Base-by-base conservation (phyloP, 169 alveolate species). In the Cardiosporidium cionae region DNA sequence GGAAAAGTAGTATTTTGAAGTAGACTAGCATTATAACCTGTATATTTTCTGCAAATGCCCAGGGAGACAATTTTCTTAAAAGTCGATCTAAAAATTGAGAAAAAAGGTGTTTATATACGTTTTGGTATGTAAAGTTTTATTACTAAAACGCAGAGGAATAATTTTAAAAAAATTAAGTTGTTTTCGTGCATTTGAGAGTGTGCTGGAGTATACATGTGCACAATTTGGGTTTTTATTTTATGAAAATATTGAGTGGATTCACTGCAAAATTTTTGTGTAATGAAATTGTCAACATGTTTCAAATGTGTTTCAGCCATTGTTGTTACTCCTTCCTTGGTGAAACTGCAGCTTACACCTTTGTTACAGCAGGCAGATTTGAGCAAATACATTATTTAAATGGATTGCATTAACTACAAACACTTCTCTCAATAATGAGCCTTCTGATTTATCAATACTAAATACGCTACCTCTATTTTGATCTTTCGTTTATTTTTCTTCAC, bases 291-390 rank as follows among this genome's bases (percentile, higher is more conserved):
- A 25, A 23, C 44, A 7, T 7, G 22, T 1, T 67, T 32, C 53
- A 1, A n/a, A n/a, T n/a, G n/a, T n/a, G n/a, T n/a, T 25, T 32
- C 74, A 68, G 74, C 28, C 28, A 66, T 68, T n/a, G 35, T 7
- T 23, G 65, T 68, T 9, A 68, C 74, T 65, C 29, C 28, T 44
- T 65, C 27, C 7, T 7, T 68, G 74, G 74, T 68, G 36, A 29
- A 35, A n/a, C 68, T 52, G 34, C 4, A 52, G 4, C 74, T 68
- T n/a, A 44, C n/a, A 22, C 63, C 74, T 3, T 25, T 68, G 1
- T 52, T 35, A 52, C 32, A 22, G 36, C 74, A 68, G 9, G 65
- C 65, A 28, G 74, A 68, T 66, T 52, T 68, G 2, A 52, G 65
- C 74, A 68, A 68, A 23, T 68, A 68, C 34, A 68, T 68, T 9